Base-by-base conservation (phyloP, 2,329 filamentous ascomycete species). In the Rhinocladiella similis region DNA sequence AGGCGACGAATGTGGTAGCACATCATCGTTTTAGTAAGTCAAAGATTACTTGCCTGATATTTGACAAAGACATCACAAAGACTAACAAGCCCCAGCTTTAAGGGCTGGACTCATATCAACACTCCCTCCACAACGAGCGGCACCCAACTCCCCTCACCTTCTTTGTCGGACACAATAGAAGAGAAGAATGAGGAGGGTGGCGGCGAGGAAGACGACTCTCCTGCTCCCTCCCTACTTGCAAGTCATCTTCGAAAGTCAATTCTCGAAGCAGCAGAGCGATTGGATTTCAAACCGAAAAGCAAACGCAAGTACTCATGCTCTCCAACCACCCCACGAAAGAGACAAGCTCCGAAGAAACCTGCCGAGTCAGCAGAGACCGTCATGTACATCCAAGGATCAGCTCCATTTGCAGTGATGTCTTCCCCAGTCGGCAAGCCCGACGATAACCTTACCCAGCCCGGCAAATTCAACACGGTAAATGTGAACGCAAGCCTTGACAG, bases 91-190 rank as follows among this genome's bases (percentile, higher is more conserved):
- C 9, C 13, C 20, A 29, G 22, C 19, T 9, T 25, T 20, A 46
- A 46, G 14, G n/a, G 29, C 20, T 58, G 56, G 51, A 51, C 51
- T 25, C 47, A 39, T 3, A 18, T 58, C 51, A 58, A 54, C 43
- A 38, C 10, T 16, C 16, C 48, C 2, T 50, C 19, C 19, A 19
- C 13, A 38, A n/a, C 14, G n/a, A 16, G 14, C 19, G 33, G 10
- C 29, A 10, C 2, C 3, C 27, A 1, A 7, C 50, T 39, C 33
- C 41, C 12, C 10, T 47, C 50, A 16, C 45, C 41, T 5, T 9
- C 50, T 5, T 39, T 41, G 20, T 33, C 36, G 10, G 22, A 43
- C 6, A 12, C 38, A 19, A 29, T 36, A 12, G 54, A 52, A 19
- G 35, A 33, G 10, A 45, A 49, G 4, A 20, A 33, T 9, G 29